Percentiles rank a stretch among this genome's conserved stretches.
Evolutionary conservation across 345 rosid species (phyloP).

Genomic region (Arabidopsis suecica): DNA sequence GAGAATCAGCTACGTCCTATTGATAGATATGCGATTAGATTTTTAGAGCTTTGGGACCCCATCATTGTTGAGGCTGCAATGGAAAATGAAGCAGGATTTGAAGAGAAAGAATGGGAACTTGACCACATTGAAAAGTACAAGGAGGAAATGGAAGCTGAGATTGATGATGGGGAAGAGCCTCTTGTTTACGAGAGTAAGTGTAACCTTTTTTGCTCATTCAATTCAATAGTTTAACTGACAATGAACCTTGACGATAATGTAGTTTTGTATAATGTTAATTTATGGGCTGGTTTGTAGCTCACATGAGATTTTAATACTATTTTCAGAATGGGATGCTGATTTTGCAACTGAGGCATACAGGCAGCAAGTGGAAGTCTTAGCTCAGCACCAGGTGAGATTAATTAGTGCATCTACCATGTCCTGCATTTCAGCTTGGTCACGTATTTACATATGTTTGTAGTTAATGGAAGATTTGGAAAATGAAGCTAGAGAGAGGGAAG

Average conservation of each 20-base stretch:
- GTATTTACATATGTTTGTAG: constrained; percentile 53
- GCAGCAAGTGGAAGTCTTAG: constrained; percentile 92
- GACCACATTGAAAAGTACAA: constrained; percentile 92
- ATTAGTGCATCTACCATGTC: constrained; percentile 18
- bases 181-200: constrained; percentile 93
- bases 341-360: constrained; percentile 99
- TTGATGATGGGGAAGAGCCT: constrained; percentile 99
- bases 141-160: constrained; percentile 99
- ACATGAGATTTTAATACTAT: constrained; percentile 29
- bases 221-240: constrained; percentile 15
- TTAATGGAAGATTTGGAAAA: constrained; percentile 90
- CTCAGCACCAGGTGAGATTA: constrained; percentile 86
- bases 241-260: background rate
- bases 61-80: constrained; percentile 73
- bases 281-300: constrained; percentile 26
- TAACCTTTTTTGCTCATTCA: constrained; percentile 20
- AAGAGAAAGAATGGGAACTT: constrained; percentile 97
- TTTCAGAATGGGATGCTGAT: constrained; percentile 98
- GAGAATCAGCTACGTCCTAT: constrained; percentile 94
- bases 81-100: constrained; percentile 76
- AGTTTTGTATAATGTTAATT: constrained; percentile 18
- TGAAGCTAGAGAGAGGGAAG: constrained; percentile 87
- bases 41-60: constrained; percentile 95
- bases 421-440: constrained; percentile 29
- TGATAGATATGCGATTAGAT: constrained; percentile 89